A percentile compares a stretch with the other conserved stretches of the same genome.
Evolutionary conservation across 2,329 filamentous ascomycete species (phyloP).

Genomic region (Xylariaceae sp.): DNA sequence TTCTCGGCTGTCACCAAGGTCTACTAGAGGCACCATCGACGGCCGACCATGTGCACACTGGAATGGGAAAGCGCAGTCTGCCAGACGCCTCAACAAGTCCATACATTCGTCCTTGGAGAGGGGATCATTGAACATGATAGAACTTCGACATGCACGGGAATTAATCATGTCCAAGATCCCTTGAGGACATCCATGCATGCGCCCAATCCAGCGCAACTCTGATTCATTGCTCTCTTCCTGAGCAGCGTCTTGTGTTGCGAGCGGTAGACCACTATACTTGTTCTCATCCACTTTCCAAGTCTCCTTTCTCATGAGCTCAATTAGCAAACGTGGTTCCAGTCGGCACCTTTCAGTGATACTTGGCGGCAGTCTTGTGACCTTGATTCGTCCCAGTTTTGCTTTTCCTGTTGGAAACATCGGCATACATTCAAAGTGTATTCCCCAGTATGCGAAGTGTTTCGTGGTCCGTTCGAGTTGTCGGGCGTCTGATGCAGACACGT

Average conservation of each 20-base stretch:
- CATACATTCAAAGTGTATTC: conserved; percentile 60
- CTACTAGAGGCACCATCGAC: conserved; percentile 61
- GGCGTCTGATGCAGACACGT: conserved; percentile 60
- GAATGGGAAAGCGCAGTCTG: conserved; percentile 69
- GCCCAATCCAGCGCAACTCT: conserved; percentile 52
- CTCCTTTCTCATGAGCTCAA: conserved; percentile 72
- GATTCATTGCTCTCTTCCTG: conserved; percentile 2
- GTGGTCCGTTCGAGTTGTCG: conserved; percentile 53
- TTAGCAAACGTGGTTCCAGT: conserved; percentile 66
- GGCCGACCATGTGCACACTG: conserved; percentile 79
- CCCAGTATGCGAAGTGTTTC: conserved; percentile 68
- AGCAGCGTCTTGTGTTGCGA: not conserved
- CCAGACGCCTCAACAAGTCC: conserved; percentile 55
- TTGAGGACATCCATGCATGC: conserved; percentile 67
- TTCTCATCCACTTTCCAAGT: conserved; percentile 57
- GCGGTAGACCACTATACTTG: not conserved
- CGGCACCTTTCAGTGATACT: conserved; percentile 75
- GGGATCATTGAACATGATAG: conserved; percentile 82
- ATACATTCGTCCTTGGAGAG: conserved; percentile 58
- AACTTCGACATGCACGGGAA: conserved; percentile 73
- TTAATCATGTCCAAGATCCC: conserved; percentile 75
- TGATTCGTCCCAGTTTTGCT: conserved; percentile 33
- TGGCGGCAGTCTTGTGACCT: conserved; percentile 62
- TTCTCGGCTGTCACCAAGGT: conserved; percentile 38
- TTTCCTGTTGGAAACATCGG: conserved; percentile 6